phyloP scores from a whole-genome alignment of 2,329 filamentous ascomycete species.

The Fusarium anguioides region DNA sequence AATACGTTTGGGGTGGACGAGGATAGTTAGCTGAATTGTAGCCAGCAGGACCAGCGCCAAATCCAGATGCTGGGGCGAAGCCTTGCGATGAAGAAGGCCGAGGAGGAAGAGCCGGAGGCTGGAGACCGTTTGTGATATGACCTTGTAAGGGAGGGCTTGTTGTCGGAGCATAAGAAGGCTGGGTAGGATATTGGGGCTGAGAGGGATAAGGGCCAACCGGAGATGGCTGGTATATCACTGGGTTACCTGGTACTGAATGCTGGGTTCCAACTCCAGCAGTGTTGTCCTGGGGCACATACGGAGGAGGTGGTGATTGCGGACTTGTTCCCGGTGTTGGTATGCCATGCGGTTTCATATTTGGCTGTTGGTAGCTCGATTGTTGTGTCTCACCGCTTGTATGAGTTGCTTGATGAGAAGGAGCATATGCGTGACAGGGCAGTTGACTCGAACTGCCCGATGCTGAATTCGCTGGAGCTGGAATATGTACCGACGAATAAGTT shows the following conservation, averaged over 20 bases:
- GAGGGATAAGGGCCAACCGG: slow-evolving; percentile 23
- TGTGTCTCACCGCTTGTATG: slow-evolving; percentile 3
- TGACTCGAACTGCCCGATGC: background rate
- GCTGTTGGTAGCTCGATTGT: slow-evolving; percentile 23
- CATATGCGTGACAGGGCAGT: background rate
- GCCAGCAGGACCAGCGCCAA: slow-evolving; percentile 39
- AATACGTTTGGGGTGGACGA: slow-evolving; percentile 49
- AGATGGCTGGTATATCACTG: slow-evolving; percentile 26
- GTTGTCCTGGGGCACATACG: slow-evolving; percentile 34
- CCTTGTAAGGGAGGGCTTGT: slow-evolving; percentile 16
- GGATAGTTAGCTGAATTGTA: slow-evolving; percentile 46
- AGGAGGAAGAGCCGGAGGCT: slow-evolving; percentile 46
- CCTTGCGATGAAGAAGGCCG: slow-evolving; percentile 41
- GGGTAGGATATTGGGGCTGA: slow-evolving; percentile 39
- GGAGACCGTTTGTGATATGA: slow-evolving; percentile 20
- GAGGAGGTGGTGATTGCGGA: slow-evolving; percentile 41
- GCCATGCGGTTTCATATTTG: slow-evolving; percentile 14
- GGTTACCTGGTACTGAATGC: slow-evolving; percentile 21
- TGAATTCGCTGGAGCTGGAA: slow-evolving; percentile 9
- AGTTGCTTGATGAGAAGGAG: slow-evolving; percentile 25
- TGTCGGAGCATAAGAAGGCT: slow-evolving; percentile 37
- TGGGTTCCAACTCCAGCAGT: slow-evolving; percentile 24
- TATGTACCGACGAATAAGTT: slow-evolving; percentile 25
- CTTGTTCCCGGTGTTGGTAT: background rate
- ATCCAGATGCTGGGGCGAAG: slow-evolving; percentile 17